phyloP scores from a whole-genome alignment of 2,329 filamentous ascomycete species.

The Penicillium oxalicum region DNA sequence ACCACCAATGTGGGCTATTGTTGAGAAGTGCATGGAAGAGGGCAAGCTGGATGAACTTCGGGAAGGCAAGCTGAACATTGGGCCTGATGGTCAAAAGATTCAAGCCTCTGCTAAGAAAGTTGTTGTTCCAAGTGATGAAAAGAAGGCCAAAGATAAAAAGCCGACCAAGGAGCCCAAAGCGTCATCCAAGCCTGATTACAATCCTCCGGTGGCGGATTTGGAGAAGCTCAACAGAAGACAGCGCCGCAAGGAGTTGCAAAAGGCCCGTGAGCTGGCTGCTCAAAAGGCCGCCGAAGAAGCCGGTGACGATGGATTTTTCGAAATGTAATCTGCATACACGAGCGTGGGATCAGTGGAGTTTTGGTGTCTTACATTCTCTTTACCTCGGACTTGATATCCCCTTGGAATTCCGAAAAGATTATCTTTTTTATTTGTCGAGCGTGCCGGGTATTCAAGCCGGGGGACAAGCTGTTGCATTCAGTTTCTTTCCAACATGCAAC shows the following conservation, averaged over 20 bases:
- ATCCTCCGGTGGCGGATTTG: not conserved
- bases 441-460: not conserved
- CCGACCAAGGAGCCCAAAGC: not conserved
- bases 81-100: conserved; percentile 11
- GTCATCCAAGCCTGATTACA: not conserved
- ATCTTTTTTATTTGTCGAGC: conserved; percentile 9
- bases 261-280: conserved; percentile 6
- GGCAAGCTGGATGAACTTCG: conserved; percentile 39
- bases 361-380: conserved; percentile 1
- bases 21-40: conserved; percentile 42
- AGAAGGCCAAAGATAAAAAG: conserved; percentile 6
- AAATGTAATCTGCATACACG: conserved; percentile 3
- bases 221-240: conserved; percentile 8
- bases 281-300: conserved; percentile 7
- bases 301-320: conserved; percentile 17
- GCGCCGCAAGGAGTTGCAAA: conserved; percentile 9
- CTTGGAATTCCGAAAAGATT: not conserved
- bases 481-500: too few relatives aligned
- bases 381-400: conserved; percentile 11
- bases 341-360: conserved; percentile 3
- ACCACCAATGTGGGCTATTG: conserved; percentile 40
- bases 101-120: conserved; percentile 3
- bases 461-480: too few relatives aligned
- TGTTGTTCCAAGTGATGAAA: not conserved
- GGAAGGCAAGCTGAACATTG: conserved; percentile 35